A percentile compares a stretch with the other conserved stretches of the same genome.
phyloP scores from a whole-genome alignment of 352 stramenopile genomes.

The Globisporangium uncinulatum region DNA sequence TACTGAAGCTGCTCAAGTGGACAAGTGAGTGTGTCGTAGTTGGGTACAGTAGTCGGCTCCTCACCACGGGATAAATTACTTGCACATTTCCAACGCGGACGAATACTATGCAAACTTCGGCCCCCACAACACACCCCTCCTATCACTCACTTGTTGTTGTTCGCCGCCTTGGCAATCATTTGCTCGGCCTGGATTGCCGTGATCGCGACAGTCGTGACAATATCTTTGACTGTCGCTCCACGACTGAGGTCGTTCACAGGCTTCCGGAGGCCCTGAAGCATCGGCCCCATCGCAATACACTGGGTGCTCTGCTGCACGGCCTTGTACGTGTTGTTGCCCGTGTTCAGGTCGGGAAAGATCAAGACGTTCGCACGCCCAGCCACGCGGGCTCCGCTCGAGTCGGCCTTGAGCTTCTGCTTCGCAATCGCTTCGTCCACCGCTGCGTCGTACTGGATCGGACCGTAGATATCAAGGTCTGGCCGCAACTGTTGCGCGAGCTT shows the following conservation, averaged over 20 bases:
- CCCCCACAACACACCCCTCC: too few relatives aligned
- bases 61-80: too few relatives aligned
- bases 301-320: slow-evolving; percentile 77
- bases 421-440: slow-evolving; percentile 73
- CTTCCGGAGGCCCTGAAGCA: slow-evolving; percentile 85
- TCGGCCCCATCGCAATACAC: slow-evolving; percentile 81
- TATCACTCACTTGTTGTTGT: background rate
- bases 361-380: slow-evolving; percentile 81
- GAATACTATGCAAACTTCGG: too few relatives aligned
- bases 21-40: too few relatives aligned
- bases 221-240: slow-evolving; percentile 86
- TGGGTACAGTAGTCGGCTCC: too few relatives aligned
- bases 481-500: slow-evolving; percentile 57
- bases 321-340: slow-evolving; percentile 90
- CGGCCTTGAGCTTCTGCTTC: slow-evolving; percentile 74
- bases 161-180: slow-evolving; percentile 25
- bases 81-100: too few relatives aligned
- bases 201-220: slow-evolving; percentile 87
- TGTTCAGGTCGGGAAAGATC: slow-evolving; percentile 86
- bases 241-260: slow-evolving; percentile 87
- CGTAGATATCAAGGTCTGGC: slow-evolving; percentile 76
- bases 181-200: slow-evolving; percentile 85
- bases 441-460: slow-evolving; percentile 85
- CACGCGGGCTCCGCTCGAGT: slow-evolving; percentile 48
- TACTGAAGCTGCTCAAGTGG: too few relatives aligned